Conservation (phyloP, 2,329 filamentous ascomycete genomes). For the Polychaeton citri region DNA sequence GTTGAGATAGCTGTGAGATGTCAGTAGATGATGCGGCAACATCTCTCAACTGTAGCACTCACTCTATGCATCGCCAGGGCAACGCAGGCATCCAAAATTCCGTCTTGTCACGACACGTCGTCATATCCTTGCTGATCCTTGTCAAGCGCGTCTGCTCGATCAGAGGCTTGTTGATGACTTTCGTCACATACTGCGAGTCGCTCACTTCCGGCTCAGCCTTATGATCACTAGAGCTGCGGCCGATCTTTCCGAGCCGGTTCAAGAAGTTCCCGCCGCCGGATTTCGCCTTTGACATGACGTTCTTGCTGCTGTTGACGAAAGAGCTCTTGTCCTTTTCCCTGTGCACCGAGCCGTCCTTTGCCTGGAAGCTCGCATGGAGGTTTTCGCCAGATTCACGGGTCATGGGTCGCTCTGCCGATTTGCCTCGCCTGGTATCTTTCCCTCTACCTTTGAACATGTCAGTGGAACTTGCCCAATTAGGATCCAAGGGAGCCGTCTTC, state of each 20-base stretch:
- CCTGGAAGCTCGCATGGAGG: background rate
- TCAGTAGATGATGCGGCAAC: conserved; percentile 5
- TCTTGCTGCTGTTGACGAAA: conserved; percentile 16
- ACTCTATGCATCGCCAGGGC: conserved; percentile 89
- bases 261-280: conserved; percentile 12
- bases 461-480: conserved; percentile 11
- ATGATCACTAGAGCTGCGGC: conserved; percentile 49
- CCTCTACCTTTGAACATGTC: conserved; percentile 11
- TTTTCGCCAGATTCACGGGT: background rate
- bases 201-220: conserved; percentile 43
- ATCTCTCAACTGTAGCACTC: conserved; percentile 18
- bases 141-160: conserved; percentile 84
- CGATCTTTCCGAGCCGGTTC: conserved; percentile 16
- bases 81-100: conserved; percentile 98
- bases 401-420: conserved; percentile 18
- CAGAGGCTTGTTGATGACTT: conserved; percentile 73
- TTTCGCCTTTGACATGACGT: conserved; percentile 14
- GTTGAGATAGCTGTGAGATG: conserved; percentile 57
- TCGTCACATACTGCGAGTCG: conserved; percentile 72
- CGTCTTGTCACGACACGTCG: conserved; percentile 84
- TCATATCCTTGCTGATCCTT: conserved; percentile 77
- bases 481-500: conserved; percentile 15
- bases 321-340: conserved; percentile 14
- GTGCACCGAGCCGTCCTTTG: background rate
- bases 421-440: conserved; percentile 17